Conservation (phyloP, 768 basidiomycete species). For the Saitozyma sp. region DNA sequence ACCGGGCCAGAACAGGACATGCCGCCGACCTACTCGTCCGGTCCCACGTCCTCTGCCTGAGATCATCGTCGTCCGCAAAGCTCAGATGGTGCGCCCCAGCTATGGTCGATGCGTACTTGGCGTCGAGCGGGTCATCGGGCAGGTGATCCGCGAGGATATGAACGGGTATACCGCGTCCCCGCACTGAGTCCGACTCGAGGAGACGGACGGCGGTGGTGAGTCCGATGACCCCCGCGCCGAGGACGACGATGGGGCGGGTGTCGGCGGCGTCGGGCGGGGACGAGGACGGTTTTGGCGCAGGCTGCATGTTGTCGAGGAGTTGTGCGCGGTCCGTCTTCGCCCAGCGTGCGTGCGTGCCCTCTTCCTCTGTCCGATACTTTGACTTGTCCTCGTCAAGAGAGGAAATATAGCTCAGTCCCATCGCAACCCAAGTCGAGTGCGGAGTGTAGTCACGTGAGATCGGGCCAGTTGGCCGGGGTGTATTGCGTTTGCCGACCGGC, state of each 20-base stretch:
- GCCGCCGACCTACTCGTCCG: conserved; percentile 33
- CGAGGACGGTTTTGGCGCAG: too few relatives aligned
- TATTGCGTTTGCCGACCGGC: too few relatives aligned
- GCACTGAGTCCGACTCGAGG: conserved; percentile 27
- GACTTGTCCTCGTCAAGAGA: too few relatives aligned
- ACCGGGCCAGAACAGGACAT: too few relatives aligned
- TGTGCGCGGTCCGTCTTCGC: too few relatives aligned
- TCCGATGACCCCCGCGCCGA: conserved; percentile 54
- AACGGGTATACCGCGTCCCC: conserved; percentile 11
- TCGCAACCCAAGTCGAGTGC: too few relatives aligned
- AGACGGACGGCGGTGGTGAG: conserved; percentile 51
- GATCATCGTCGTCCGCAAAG: conserved; percentile 49
- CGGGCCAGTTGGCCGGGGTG: too few relatives aligned
- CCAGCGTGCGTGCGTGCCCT: too few relatives aligned
- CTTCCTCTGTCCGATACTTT: too few relatives aligned
- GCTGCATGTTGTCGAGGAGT: too few relatives aligned
- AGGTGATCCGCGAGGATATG: conserved; percentile 49
- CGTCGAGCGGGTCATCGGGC: conserved; percentile 42
- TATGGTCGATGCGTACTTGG: conserved; percentile 41
- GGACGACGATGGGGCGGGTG: conserved; percentile 34
- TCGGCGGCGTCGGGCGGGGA: neutral
- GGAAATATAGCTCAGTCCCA: too few relatives aligned
- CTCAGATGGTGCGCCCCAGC: conserved; percentile 53
- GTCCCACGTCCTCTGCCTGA: conserved; percentile 44
- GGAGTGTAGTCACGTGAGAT: too few relatives aligned